Percentiles rank a stretch among this genome's conserved stretches.
These are phyloP conservation scores for Coemansia sp. DNA, from an alignment of 192 early-diverging fungal species.

Conservation along the genomic window DNA sequence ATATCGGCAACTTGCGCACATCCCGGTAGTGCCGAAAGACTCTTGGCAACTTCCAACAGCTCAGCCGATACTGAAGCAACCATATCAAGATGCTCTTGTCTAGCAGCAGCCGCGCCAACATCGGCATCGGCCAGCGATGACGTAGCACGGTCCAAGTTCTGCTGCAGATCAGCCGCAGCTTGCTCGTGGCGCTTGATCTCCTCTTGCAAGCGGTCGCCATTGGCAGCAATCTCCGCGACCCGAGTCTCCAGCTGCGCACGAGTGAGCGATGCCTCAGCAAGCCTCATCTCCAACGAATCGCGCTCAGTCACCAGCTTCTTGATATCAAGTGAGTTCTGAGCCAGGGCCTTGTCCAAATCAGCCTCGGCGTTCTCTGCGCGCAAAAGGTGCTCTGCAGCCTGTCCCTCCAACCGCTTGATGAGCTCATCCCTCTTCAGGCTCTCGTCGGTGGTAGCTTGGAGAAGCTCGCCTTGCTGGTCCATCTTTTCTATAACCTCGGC, in stretches of 20 bases:
- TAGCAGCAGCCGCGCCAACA: neutral
- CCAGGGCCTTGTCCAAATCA: slow-evolving; percentile 10
- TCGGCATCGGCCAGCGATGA: slow-evolving; percentile 6
- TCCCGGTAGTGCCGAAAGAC: slow-evolving; percentile 11
- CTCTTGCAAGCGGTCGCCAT: slow-evolving; percentile 7
- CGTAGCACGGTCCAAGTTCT: slow-evolving; percentile 9
- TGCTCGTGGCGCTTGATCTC: slow-evolving; percentile 14
- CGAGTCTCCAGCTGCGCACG: slow-evolving; percentile 7
- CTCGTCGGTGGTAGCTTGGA: slow-evolving; percentile 37
- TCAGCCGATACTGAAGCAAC: neutral
- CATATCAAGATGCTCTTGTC: neutral
- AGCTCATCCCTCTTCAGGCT: slow-evolving; percentile 38
- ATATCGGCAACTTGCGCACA: slow-evolving; percentile 6
- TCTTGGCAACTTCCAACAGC: slow-evolving; percentile 9
- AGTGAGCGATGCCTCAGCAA: slow-evolving; percentile 1
- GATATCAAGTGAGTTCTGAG: neutral
- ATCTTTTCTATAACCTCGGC: slow-evolving; percentile 32
- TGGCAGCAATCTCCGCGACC: neutral
- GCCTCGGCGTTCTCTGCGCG: slow-evolving; percentile 14
- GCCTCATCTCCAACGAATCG: slow-evolving; percentile 4
- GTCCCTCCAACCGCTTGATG: slow-evolving; percentile 17
- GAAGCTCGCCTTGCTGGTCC: slow-evolving; percentile 16
- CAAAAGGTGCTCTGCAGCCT: slow-evolving; percentile 11
- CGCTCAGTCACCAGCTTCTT: slow-evolving; percentile 15
- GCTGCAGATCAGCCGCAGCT: slow-evolving; percentile 14